Base-by-base conservation (phyloP, 306 rosid species). In the Aeschynomene evenia region DNA sequence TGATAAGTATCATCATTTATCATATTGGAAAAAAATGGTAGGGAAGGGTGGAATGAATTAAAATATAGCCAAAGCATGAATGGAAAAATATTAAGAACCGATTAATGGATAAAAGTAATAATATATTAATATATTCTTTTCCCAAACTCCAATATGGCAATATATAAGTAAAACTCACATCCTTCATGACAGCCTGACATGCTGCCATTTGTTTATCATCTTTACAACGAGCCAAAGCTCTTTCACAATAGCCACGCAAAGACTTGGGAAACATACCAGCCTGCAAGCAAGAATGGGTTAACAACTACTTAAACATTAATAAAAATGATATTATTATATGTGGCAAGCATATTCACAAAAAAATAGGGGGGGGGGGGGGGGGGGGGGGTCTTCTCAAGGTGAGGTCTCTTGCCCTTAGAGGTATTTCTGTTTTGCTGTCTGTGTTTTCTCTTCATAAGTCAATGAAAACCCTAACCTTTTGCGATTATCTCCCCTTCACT, bases 161-260 rank as follows among this genome's bases (percentile, higher is more conserved):
- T 22, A 36, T 33, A 56, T 46, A 53, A 68, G 42, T 50, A 51
- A 69, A 63, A 58, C 79, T 75, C 77, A 89, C 99, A 88, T 91
- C 97, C 89, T 87, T 91, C 92, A 95, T 77, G 79, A 84, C 84
- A 46, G 82, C 82, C 82, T 91, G 97, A 86, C 89, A 84, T 15
- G 89, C 91, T 52, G 85, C 64, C 99, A 83, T 89, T 72, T 87
- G 95, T 42, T 33, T 80, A 66, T 95, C 99, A 81, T 83, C 96
- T 80, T 91, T 87, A 85, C 92, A 95, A 23, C 99, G 96, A 75
- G 89, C 87, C 90, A 91, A 83, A 68, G 92, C 97, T 86, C 96
- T 95, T 82, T 87, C 97, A 59, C 91, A 96, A 83, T 95, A 95
- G 57, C 92, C 95, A 49, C 99, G 91, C 64, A 95, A 73, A 29